Base-by-base conservation (phyloP, 257 asterid genomes). In the Lycium ferocissimum region DNA sequence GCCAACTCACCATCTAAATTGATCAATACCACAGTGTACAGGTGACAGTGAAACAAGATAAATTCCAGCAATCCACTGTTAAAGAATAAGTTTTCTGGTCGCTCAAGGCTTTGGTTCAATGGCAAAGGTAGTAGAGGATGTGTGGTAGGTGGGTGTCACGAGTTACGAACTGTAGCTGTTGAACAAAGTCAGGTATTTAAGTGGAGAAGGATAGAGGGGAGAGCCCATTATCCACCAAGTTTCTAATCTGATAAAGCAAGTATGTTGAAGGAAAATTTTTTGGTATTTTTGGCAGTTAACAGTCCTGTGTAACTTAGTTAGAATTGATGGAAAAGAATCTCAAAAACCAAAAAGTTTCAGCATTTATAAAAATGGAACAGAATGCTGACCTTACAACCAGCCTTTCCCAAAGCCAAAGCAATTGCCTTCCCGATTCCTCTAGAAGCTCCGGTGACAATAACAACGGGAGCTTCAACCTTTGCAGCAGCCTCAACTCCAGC, bases 361-460 rank as follows among this genome's bases (percentile, higher is more conserved):
- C 7, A 75, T 22, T 26, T 75, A 6, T 1, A 10, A 40, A 80
- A 57, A 43, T 2, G 40, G 59, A 81, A 62, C 51, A 43, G 58
- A 81, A 62, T 20, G 56, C 84, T 45, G 33, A 84, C 87, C 87
- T 85, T 85, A 71, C 87, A 85, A 49, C 87, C 87, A 67, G 87
- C 87, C 40, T 85, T 85, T 22, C 87, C 87, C 54, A 85, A 58
- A 85, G 87, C 38, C 54, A 85, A 73, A 45, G 87, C 87, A 85
- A 81, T 81, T 26, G 85, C 87, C 83, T 73, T 85, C 40, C 87
- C 87, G n/a, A 85, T 85, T 47, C 87, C 87, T 67, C 87, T 81
- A 26, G 87, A 85, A 81, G 87, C 87, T 9, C 87, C 87, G 0
- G 87, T 85, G 20, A 85, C 87, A 71, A 85, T 81, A n/a, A 85